phyloP scores from a whole-genome alignment of 2,329 filamentous ascomycete genomes.

The Fusarium sp. region DNA sequence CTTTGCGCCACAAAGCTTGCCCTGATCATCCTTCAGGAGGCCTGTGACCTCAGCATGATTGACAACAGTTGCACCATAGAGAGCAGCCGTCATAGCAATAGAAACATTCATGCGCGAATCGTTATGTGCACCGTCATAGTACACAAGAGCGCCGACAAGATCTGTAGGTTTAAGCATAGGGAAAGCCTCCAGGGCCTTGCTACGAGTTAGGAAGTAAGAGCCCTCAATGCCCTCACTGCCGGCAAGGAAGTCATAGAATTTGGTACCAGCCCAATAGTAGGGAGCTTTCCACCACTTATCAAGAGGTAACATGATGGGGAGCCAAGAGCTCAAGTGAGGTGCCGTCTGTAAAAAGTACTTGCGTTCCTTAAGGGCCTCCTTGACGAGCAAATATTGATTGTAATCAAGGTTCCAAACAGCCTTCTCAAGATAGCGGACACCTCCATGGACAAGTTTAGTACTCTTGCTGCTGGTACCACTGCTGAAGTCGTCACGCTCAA shows the following conservation, averaged over 20 bases:
- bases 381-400: slow-evolving; percentile 79
- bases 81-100: slow-evolving; percentile 87
- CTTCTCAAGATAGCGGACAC: slow-evolving; percentile 82
- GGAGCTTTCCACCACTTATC: slow-evolving; percentile 84
- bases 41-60: slow-evolving; percentile 87
- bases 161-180: slow-evolving; percentile 89
- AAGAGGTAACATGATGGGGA: slow-evolving; percentile 83
- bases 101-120: slow-evolving; percentile 95
- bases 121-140: slow-evolving; percentile 94
- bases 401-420: slow-evolving; percentile 83
- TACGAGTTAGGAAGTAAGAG: slow-evolving; percentile 89
- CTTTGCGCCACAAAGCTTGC: slow-evolving; percentile 80
- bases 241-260: slow-evolving; percentile 88
- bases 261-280: slow-evolving; percentile 84
- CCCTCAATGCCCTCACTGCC: slow-evolving; percentile 90
- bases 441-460: slow-evolving; percentile 84
- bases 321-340: slow-evolving; percentile 80
- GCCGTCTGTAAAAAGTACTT: slow-evolving; percentile 83
- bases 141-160: slow-evolving; percentile 85
- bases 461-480: slow-evolving; percentile 82
- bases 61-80: slow-evolving; percentile 86
- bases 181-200: slow-evolving; percentile 88
- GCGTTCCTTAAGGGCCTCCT: slow-evolving; percentile 80
- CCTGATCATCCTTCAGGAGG: slow-evolving; percentile 80
- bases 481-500: slow-evolving; percentile 82